phyloP scores from a whole-genome alignment of 2,329 filamentous ascomycete genomes.

The Alternaria tenuissima region DNA sequence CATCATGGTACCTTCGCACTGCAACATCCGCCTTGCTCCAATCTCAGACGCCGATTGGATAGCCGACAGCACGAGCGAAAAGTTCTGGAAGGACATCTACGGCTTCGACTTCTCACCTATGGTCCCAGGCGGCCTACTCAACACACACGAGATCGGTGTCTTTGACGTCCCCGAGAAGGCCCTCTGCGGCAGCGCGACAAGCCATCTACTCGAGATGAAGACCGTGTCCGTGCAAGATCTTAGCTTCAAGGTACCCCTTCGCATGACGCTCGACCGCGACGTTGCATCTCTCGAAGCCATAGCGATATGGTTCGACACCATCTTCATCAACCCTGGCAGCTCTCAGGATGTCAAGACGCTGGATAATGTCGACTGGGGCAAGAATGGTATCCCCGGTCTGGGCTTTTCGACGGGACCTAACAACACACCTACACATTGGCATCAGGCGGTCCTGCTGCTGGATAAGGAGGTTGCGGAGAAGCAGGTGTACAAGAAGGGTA shows the following conservation, averaged over 20 bases:
- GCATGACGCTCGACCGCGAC: slow-evolving; percentile 67
- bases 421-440: slow-evolving; percentile 86
- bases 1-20: slow-evolving; percentile 85
- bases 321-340: slow-evolving; percentile 72
- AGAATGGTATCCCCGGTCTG: slow-evolving; percentile 65
- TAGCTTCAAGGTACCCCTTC: slow-evolving; percentile 75
- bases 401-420: slow-evolving; percentile 88
- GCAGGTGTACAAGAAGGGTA: slow-evolving; percentile 59
- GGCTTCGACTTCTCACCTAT: slow-evolving; percentile 95
- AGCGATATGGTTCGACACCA: slow-evolving; percentile 92
- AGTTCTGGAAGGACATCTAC: slow-evolving; percentile 91
- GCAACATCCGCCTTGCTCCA: slow-evolving; percentile 83
- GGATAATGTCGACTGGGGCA: slow-evolving; percentile 70
- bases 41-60: slow-evolving; percentile 80
- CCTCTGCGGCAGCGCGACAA: slow-evolving; percentile 64
- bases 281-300: slow-evolving; percentile 82
- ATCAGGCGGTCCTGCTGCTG: slow-evolving; percentile 78
- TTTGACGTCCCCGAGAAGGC: slow-evolving; percentile 42
- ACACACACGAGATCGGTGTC: slow-evolving; percentile 58
- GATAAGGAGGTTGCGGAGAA: slow-evolving; percentile 63
- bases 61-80: slow-evolving; percentile 71
- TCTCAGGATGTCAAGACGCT: slow-evolving; percentile 43
- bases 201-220: slow-evolving; percentile 80
- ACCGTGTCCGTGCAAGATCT: slow-evolving; percentile 75
- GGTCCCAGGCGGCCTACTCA: slow-evolving; percentile 81